These are phyloP conservation scores for Ceratobasidium sp. DNA, from an alignment of 1,284 basidiomycete genomes.

Conservation along the genomic window DNA sequence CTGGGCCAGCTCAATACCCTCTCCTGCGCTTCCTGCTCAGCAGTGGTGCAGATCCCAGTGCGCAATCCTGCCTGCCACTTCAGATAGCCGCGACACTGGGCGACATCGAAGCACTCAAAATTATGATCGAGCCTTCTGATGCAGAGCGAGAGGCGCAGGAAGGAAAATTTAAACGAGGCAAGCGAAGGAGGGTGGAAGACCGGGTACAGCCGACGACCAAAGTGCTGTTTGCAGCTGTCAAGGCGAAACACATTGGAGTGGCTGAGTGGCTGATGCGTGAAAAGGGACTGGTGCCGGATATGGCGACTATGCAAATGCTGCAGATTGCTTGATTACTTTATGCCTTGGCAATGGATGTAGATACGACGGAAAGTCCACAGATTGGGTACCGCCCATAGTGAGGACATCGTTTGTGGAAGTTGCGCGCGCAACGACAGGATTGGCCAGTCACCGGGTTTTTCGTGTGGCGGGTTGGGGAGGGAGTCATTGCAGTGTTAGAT, in stretches of 20 bases:
- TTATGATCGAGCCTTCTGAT: slow-evolving; percentile 71
- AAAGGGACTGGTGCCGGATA: slow-evolving; percentile 33
- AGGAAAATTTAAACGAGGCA: slow-evolving; percentile 47
- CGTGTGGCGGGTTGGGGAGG: too few relatives aligned
- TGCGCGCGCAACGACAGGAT: too few relatives aligned
- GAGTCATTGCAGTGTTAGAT: too few relatives aligned
- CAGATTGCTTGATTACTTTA: too few relatives aligned
- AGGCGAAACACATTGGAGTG: slow-evolving; percentile 57
- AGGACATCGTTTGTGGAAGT: too few relatives aligned
- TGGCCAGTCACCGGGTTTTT: too few relatives aligned
- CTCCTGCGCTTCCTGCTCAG: slow-evolving; percentile 72
- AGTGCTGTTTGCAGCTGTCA: slow-evolving; percentile 68
- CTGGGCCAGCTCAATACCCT: slow-evolving; percentile 47
- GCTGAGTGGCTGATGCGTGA: slow-evolving; percentile 30
- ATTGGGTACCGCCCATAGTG: too few relatives aligned
- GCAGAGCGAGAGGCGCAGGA: neutral
- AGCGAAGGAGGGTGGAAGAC: slow-evolving; percentile 64
- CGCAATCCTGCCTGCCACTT: slow-evolving; percentile 68
- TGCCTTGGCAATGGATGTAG: too few relatives aligned
- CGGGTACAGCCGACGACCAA: slow-evolving; percentile 60
- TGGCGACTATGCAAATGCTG: slow-evolving; percentile 52
- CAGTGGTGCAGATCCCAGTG: slow-evolving; percentile 71
- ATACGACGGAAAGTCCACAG: too few relatives aligned
- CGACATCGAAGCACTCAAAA: slow-evolving; percentile 69
- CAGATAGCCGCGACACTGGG: slow-evolving; percentile 73